phyloP scores from a whole-genome alignment of 352 stramenopile species.

The Pilasporangium apinafurcum region DNA sequence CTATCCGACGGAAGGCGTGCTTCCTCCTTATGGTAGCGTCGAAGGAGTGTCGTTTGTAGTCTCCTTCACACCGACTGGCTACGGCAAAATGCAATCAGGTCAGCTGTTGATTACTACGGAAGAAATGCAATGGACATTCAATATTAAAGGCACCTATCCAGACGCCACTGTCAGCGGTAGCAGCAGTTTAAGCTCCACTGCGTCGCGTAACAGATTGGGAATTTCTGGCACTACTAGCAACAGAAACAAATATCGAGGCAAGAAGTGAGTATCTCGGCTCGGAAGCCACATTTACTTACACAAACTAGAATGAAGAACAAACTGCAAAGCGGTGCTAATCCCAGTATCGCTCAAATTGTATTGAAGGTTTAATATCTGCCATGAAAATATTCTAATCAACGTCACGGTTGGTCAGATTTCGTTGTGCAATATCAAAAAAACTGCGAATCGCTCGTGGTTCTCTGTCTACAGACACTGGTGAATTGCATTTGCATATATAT shows the following conservation, averaged over 20 bases:
- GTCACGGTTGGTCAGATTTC: no score
- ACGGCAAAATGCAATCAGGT: conserved; percentile 87
- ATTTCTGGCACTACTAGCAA: conserved; percentile 11
- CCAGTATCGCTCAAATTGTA: no score
- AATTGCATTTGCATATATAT: no score
- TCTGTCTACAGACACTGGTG: no score
- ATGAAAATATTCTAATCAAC: no score
- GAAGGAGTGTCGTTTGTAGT: conserved; percentile 80
- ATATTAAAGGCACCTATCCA: conserved; percentile 85
- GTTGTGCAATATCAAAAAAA: no score
- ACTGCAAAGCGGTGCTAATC: no score
- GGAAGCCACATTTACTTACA: no score
- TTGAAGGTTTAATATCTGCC: no score
- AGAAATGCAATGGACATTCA: conserved; percentile 92
- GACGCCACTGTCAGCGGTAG: conserved; percentile 37
- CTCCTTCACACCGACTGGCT: conserved; percentile 88
- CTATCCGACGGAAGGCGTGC: conserved; percentile 62
- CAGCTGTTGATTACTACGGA: conserved; percentile 85
- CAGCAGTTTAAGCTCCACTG: conserved; percentile 45
- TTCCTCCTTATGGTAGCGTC: conserved; percentile 68
- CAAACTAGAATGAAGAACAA: no score
- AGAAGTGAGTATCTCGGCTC: no score
- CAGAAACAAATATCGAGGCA: not conserved
- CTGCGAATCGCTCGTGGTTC: no score
- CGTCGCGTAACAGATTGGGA: conserved; percentile 26